Base-by-base conservation (phyloP, 1,139 yeast species). In the Scheffersomyces parashehatae region DNA sequence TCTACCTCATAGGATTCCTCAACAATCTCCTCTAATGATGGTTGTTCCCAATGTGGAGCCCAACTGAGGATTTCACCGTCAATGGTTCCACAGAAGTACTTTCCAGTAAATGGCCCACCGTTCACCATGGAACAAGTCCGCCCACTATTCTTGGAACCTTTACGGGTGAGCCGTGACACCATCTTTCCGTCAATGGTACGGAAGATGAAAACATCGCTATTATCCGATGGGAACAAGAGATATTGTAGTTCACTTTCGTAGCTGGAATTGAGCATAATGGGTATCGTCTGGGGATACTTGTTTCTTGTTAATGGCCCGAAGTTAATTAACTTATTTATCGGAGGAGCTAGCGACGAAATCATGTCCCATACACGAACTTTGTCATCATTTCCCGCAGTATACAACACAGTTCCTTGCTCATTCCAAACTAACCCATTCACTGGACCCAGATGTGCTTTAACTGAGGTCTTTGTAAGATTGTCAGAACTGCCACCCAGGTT, bases 291-390 rank as follows among this genome's bases (percentile, higher is more conserved):
- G 12, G 75, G 70, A 38, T 78, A 68, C 51, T 83, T 80, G 59
- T 88, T 86, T 45, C 91, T 71, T 2, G 89, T 80, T 44, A 85
- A 67, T 0, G 95, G 95, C 0, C 96, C 96, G 60, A 84, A 88
- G 53, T 87, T 88, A 29, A 85, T 72, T 34, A 85, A 70, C 52
- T 81, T 80, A 56, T 88, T 87, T 28, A 77, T 62, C 2, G 79
- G 78, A 3, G 77, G 75, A 53, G 75, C 66, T 51, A 74, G 33
- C 46, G 73, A 55, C 41, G 79, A 47, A 32, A 69, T 49, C 67
- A 85, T 65, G 51, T 85, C 85, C 96, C 96, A 88, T 0, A 84
- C 81, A 15, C 90, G 67, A 3, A 88, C 73, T 53, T 81, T 84
- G 47, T 88, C 95, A 58, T 88, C 96, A 45, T 82, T 81, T 0